Evolutionary conservation across 1,284 basidiomycete species (phyloP), one percentile per base, ranked within the genome.

Genomic region (Malassezia furfur): DNA sequence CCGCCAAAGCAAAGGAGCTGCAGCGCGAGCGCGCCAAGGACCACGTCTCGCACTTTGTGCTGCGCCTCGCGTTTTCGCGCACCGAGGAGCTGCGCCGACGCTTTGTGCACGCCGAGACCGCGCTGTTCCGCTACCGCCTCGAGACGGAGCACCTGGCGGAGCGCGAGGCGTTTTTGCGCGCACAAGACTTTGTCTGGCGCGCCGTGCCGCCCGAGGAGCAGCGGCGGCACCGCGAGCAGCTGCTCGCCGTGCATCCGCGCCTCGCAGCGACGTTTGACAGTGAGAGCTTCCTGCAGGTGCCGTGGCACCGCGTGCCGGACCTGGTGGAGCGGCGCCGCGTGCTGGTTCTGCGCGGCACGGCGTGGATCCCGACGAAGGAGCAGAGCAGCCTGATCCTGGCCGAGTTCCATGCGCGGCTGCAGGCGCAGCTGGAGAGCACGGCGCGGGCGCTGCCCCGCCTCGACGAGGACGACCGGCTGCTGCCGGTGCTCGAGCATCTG

Each of bases 1-100:
- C 54, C 61, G 79, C 52, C 22, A 63, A 64, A 37, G 59, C 56
- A 6, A 47, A 54, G 40, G 83, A 88, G 36, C 76, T 76, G 9
- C 66, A 74, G 21, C 47, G 54, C n/a, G 84, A 98, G 74, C 80
- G 94, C 59, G 81, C 81, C 72, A 85, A 82, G 64, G 94, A 99
- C 75, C 87, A 91, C 70, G 80, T 96, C 31, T 85, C 90, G 17
- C 94, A 99, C 78, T 98, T 91, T 77, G 89, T 98, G 2, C 80
- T 98, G 57, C 80, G 94, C 41, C 80, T 99, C 37, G 91, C 94
- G 2, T 98, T 99, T 76, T 94, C 91, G 77, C 83, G 89, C 54
- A 90, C 90, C 44, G 91, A 96, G 65, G 94, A 99, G 58, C 79
- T 99, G 35, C 80, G 93, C 50, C 79, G 84, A 47, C 81, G 93